Evolutionary conservation across 495 filamentous ascomycete genomes (phyloP).

Genomic region (Neurospora pannonica): DNA sequence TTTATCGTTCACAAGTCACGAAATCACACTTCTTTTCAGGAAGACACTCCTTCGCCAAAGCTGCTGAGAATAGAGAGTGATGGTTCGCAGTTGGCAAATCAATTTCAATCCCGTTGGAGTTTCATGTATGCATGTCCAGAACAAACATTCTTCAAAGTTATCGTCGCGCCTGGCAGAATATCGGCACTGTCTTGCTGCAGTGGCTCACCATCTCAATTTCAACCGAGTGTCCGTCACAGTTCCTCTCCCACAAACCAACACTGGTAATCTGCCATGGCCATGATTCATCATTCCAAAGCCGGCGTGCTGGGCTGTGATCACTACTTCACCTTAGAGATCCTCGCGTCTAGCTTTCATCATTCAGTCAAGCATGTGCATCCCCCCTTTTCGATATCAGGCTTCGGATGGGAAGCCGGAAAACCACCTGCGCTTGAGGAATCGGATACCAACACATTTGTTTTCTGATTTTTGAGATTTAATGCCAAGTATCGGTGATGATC

Average conservation of each 20-base stretch:
- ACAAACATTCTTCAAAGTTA: neutral
- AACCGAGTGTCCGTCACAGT: neutral
- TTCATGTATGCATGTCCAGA: neutral
- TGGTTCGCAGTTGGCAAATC: neutral
- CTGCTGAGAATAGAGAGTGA: neutral
- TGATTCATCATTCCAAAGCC: neutral
- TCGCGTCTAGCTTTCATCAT: neutral
- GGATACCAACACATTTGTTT: neutral
- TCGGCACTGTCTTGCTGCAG: neutral
- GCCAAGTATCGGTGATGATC: neutral
- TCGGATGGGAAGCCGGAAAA: neutral
- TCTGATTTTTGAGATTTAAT: neutral
- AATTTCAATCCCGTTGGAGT: neutral
- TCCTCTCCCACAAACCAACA: neutral
- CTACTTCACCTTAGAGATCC: neutral
- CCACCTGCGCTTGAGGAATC: neutral
- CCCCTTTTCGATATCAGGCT: neutral
- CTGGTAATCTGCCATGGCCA: neutral
- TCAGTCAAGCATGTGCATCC: neutral
- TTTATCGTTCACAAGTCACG: neutral
- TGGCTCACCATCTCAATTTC: neutral
- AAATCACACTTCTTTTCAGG: neutral
- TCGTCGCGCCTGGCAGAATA: neutral
- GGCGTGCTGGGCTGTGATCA: neutral
- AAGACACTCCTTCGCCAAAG: neutral